A percentile compares a stretch with the other conserved stretches of the same genome.
phyloP scores from a whole-genome alignment of 1,284 basidiomycete genomes.

The Wolfiporia cocos region DNA sequence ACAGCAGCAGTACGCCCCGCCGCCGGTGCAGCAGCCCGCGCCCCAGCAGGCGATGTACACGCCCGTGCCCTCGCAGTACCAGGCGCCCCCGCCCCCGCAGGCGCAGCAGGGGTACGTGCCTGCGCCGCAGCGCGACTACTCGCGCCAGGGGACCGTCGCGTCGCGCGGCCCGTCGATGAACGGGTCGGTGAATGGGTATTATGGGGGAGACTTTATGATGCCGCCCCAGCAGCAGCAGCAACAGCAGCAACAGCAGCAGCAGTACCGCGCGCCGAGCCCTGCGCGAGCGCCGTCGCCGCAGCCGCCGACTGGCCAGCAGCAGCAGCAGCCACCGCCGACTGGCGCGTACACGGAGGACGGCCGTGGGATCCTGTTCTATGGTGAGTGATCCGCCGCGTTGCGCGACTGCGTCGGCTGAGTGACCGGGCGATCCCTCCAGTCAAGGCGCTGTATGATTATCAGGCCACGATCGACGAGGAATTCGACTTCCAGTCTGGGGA shows the following conservation, averaged over 20 bases:
- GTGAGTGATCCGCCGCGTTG: too few relatives aligned
- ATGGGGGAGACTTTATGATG: constrained; percentile 5
- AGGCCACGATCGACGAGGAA: constrained; percentile 82
- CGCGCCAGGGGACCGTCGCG: constrained; percentile 9
- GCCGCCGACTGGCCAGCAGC: constrained; percentile 16
- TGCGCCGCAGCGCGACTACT: constrained; percentile 18
- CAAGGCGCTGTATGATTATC: constrained; percentile 90
- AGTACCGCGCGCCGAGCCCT: constrained; percentile 21
- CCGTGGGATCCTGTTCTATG: constrained; percentile 77
- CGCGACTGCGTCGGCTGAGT: too few relatives aligned
- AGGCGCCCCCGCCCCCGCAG: constrained; percentile 12
- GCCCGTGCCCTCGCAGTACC: constrained; percentile 21
- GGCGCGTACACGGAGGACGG: constrained; percentile 77
- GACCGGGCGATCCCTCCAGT: constrained; percentile 55
- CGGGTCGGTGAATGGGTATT: constrained; percentile 14
- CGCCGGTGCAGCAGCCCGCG: constrained; percentile 17
- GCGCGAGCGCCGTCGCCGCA: constrained; percentile 36
- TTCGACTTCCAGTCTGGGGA: constrained; percentile 90
- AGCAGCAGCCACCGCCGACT: constrained; percentile 40
- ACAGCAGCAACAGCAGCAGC: constrained; percentile 12
- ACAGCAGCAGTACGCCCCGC: constrained; percentile 9
- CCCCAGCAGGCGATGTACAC: constrained; percentile 18
- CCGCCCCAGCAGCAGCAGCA: constrained; percentile 14
- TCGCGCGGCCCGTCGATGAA: constrained; percentile 13
- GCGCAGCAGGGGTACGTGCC: constrained; percentile 23